Evolutionary conservation across 768 basidiomycete genomes (phyloP).

Genomic region (Strobilomyces confusus): DNA sequence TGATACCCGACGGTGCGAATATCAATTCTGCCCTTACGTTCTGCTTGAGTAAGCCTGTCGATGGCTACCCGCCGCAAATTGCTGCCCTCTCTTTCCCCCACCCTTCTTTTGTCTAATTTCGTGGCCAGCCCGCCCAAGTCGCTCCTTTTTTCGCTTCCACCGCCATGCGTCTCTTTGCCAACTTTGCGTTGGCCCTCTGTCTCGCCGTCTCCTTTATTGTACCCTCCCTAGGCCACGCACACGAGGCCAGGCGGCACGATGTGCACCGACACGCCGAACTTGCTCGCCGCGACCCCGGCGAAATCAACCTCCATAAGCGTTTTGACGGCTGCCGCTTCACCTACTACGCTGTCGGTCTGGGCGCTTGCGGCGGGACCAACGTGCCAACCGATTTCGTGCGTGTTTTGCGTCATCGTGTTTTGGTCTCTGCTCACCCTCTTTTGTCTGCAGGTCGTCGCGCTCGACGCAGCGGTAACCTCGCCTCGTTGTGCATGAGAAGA

Average conservation of each 20-base stretch:
- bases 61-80: not conserved
- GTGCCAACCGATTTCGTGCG: slow-evolving; percentile 34
- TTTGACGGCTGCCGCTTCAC: slow-evolving; percentile 29
- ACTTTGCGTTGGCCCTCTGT: slow-evolving; percentile 19
- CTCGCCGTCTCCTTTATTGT: slow-evolving; percentile 14
- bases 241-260: slow-evolving; percentile 22
- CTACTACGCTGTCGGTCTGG: slow-evolving; percentile 40
- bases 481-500: not conserved
- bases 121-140: slow-evolving; percentile 10
- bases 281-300: slow-evolving; percentile 24
- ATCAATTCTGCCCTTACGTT: not conserved
- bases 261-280: slow-evolving; percentile 21
- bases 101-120: slow-evolving; percentile 7
- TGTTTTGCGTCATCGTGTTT: not conserved
- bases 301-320: slow-evolving; percentile 21
- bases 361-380: slow-evolving; percentile 38
- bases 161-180: slow-evolving; percentile 23
- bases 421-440: slow-evolving; percentile 1
- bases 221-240: slow-evolving; percentile 18
- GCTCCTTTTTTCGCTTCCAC: slow-evolving; percentile 20
- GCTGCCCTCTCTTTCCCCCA: not conserved
- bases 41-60: slow-evolving; percentile 9
- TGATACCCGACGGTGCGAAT: not conserved
- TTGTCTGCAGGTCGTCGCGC: slow-evolving; percentile 48
- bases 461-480: slow-evolving; percentile 28